phyloP scores from a whole-genome alignment of 495 filamentous ascomycete genomes.

The Aspergillus carlsbadensis region DNA sequence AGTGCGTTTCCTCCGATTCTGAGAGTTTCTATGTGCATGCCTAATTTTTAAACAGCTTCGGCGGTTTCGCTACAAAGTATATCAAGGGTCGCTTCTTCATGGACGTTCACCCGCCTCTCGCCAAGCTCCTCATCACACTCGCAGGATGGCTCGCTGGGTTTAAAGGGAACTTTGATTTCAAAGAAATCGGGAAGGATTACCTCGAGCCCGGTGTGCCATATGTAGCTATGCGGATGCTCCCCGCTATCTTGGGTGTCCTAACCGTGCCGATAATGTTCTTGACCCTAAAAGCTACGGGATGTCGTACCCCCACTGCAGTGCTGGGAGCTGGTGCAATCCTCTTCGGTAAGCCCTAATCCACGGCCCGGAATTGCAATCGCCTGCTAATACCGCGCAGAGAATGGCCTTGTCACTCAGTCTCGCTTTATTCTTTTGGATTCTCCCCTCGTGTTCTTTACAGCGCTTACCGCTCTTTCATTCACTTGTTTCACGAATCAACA shows the following conservation, averaged over 20 bases:
- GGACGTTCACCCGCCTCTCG: slow-evolving; percentile 98
- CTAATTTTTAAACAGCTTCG: slow-evolving; percentile 63
- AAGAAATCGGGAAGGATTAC: slow-evolving; percentile 99
- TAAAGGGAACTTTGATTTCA: slow-evolving; percentile 95
- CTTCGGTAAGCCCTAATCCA: slow-evolving; percentile 63
- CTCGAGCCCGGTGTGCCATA: slow-evolving; percentile 92
- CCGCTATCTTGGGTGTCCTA: slow-evolving; percentile 81
- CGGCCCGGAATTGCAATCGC: not conserved
- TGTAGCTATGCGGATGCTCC: slow-evolving; percentile 94
- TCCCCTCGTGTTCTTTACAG: slow-evolving; percentile 89
- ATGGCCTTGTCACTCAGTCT: slow-evolving; percentile 90
- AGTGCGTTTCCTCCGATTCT: slow-evolving; percentile 58
- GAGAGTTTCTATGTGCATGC: not conserved
- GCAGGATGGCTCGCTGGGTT: slow-evolving; percentile 96
- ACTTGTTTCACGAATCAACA: slow-evolving; percentile 95
- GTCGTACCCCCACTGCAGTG: slow-evolving; percentile 76
- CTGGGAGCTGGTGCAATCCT: slow-evolving; percentile 84
- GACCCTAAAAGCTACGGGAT: slow-evolving; percentile 87
- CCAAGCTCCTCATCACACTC: slow-evolving; percentile 92
- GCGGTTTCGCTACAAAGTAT: slow-evolving; percentile 96
- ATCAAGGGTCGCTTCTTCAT: slow-evolving; percentile 99
- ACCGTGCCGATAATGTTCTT: slow-evolving; percentile 91
- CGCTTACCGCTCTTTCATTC: slow-evolving; percentile 87
- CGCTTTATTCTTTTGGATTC: slow-evolving; percentile 95
- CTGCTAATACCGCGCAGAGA: slow-evolving; percentile 58